Evolutionary conservation across 1,139 yeast species (phyloP), one percentile per base, ranked within the genome.

Genomic region (Saccharomycopsis hybrid): DNA sequence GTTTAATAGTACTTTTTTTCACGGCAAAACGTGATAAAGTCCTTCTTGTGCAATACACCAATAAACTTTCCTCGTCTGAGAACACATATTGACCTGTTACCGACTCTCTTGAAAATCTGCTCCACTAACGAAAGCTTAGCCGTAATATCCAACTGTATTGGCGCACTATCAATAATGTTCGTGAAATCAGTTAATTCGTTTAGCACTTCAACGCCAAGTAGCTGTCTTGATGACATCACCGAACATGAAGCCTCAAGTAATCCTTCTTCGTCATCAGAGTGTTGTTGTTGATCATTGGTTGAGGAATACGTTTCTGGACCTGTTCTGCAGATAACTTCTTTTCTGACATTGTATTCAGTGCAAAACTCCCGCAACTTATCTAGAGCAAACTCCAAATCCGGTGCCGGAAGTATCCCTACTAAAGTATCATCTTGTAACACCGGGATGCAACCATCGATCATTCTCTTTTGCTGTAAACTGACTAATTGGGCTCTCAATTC

Each of bases 391-490:
- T 78, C 82, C 52, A 79, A 65, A 52, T 76, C 80, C 0, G 82
- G 73, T 41, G 74, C 77, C 47, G 77, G 73, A 7, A 79, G 58
- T 5, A 77, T 58, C 0, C 83, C 84, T 11, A 76, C 70, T 47
- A 80, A 68, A 35, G 63, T 57, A 8, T 50, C 54, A 27, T 66
- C 57, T 46, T 62, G 65, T 24, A 71, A 56, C n/a, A 79, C 63
- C 0, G 83, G 79, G 28, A 79, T 61, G 57, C 81, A 77, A 0
- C 82, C 83, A 60, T 79, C 85, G 29, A 76, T 62, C 48, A 77
- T 68, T 2, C 73, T 70, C 27, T 67, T 67, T 13, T 62, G 60
- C 36, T 75, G 79, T 13, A 76, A 62, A 5, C 65, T 54, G 2
- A 57, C 52, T 39, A 76, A 60, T 55, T 72, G 71, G 2, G 60